A percentile compares a stretch with the other conserved stretches of the same genome.
Conservation (phyloP, 1,139 yeast species). For the Suhomyces yuchorum region DNA sequence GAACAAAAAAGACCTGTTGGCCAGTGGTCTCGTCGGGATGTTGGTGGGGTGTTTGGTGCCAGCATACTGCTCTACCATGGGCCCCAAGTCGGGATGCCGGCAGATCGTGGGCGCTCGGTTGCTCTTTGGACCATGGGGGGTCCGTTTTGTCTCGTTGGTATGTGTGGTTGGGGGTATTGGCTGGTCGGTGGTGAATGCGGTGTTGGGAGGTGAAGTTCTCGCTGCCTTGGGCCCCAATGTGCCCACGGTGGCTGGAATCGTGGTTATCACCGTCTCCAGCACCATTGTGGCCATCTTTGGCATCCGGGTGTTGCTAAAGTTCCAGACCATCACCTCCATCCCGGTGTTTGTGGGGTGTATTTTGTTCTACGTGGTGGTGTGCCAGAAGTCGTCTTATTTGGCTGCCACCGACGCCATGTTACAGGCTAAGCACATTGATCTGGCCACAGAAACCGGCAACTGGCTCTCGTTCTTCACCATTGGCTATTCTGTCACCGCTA, state of each 20-base stretch:
- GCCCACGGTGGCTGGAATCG: slow-evolving; percentile 34
- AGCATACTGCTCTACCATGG: slow-evolving; percentile 44
- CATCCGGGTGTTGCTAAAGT: slow-evolving; percentile 27
- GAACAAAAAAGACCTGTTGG: slow-evolving; percentile 30
- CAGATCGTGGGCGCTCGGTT: slow-evolving; percentile 45
- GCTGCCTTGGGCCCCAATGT: slow-evolving; percentile 27
- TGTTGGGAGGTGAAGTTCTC: slow-evolving; percentile 41
- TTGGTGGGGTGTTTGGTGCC: slow-evolving; percentile 42
- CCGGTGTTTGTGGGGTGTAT: slow-evolving; percentile 26
- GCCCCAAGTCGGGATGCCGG: slow-evolving; percentile 44
- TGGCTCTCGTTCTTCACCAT: slow-evolving; percentile 31
- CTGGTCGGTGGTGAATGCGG: slow-evolving; percentile 46
- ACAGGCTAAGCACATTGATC: slow-evolving; percentile 15
- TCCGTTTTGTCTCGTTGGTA: slow-evolving; percentile 35
- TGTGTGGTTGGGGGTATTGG: slow-evolving; percentile 43
- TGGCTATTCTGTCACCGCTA: slow-evolving; percentile 30
- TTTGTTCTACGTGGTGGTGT: slow-evolving; percentile 28
- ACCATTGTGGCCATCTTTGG: slow-evolving; percentile 39
- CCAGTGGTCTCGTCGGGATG: slow-evolving; percentile 35
- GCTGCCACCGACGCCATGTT: slow-evolving; percentile 19
- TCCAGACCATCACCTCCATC: slow-evolving; percentile 26
- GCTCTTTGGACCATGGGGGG: slow-evolving; percentile 44
- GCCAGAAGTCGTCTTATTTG: slow-evolving; percentile 20
- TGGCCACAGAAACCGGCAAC: slow-evolving; percentile 23
- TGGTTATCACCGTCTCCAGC: slow-evolving; percentile 32